Conservation (phyloP, 169 alveolate species). For the Eimeria nieschulzi region DNA sequence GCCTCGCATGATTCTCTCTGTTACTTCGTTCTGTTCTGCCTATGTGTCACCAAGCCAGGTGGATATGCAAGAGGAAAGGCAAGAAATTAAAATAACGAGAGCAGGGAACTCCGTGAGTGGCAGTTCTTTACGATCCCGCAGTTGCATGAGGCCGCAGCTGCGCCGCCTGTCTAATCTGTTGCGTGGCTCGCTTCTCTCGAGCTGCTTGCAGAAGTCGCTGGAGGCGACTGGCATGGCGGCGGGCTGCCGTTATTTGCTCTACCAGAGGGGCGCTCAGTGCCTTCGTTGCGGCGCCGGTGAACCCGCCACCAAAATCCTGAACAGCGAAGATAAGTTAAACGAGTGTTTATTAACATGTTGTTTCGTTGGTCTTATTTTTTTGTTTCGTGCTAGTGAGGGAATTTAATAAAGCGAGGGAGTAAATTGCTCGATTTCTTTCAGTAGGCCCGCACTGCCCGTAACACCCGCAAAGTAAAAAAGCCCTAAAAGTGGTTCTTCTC, state of each 20-base stretch:
- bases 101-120: neutral
- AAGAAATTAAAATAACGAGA: neutral
- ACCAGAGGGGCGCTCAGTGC: slow-evolving; percentile 69
- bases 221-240: slow-evolving; percentile 39
- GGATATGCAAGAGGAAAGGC: neutral
- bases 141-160: neutral
- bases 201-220: slow-evolving; percentile 47
- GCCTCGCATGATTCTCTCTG: too few species aligned
- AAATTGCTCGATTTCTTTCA: too few species aligned
- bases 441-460: too few species aligned
- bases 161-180: slow-evolving; percentile 6
- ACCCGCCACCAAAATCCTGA: slow-evolving; percentile 37
- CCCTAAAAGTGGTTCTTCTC: too few species aligned
- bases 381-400: too few species aligned
- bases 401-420: too few species aligned
- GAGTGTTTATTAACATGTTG: neutral
- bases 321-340: neutral
- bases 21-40: neutral
- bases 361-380: too few species aligned
- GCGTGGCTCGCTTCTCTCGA: slow-evolving; percentile 9
- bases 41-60: neutral
- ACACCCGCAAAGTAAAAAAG: too few species aligned
- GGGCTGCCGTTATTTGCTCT: slow-evolving; percentile 67
- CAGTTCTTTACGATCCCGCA: neutral
- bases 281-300: slow-evolving; percentile 77